phyloP scores from a whole-genome alignment of 1,139 yeast genomes.

The Diutina ranongensis region DNA sequence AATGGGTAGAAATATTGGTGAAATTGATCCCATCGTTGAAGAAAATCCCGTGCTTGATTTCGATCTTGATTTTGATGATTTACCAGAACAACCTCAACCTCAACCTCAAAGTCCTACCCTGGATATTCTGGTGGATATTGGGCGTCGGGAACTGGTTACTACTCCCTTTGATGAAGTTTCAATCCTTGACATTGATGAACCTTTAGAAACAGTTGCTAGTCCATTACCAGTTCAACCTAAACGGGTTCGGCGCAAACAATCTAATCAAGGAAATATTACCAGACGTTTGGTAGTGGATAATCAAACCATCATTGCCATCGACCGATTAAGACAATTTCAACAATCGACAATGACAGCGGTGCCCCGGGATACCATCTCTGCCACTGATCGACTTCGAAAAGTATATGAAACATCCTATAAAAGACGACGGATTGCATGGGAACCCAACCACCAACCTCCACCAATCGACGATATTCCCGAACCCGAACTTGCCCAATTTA shows the following conservation, averaged over 20 bases:
- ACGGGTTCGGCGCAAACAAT: background rate
- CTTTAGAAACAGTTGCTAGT: background rate
- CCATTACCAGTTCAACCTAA: background rate
- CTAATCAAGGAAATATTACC: background rate
- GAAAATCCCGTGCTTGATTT: constrained; percentile 10
- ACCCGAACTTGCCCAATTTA: constrained; percentile 4
- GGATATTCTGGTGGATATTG: background rate
- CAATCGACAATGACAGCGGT: background rate
- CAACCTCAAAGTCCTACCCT: background rate
- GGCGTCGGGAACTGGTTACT: background rate
- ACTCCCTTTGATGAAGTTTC: background rate
- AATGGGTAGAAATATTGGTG: constrained; percentile 30
- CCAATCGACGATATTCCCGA: constrained; percentile 9
- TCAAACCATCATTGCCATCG: background rate
- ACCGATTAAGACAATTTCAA: background rate
- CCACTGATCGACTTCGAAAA: background rate
- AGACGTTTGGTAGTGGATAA: background rate
- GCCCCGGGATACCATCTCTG: background rate
- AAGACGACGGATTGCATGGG: background rate
- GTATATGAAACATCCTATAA: background rate
- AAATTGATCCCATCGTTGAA: constrained; percentile 15
- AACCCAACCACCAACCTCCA: constrained; percentile 10
- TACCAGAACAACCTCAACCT: constrained; percentile 15
- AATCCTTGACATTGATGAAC: background rate
- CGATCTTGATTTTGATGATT: constrained; percentile 7